These are phyloP conservation scores for Fusarium sp. DNA, from an alignment of 2,329 filamentous ascomycete species.

Conservation along the genomic window DNA sequence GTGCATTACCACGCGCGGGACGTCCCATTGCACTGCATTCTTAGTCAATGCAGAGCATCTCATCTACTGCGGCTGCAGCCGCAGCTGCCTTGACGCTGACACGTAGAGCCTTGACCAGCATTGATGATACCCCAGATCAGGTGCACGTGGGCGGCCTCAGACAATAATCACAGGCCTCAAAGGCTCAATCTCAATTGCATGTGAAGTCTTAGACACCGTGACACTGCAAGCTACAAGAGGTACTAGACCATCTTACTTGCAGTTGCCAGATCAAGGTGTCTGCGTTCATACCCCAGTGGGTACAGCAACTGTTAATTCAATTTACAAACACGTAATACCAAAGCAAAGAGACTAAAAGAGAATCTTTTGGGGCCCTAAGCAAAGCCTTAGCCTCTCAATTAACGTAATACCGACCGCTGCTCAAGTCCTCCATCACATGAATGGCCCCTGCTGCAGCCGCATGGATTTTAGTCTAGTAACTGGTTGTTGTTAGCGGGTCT, in stretches of 20 bases:
- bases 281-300: too few relatives aligned
- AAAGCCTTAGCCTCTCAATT: neutral
- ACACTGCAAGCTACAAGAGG: too few relatives aligned
- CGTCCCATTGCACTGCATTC: slow-evolving; percentile 2
- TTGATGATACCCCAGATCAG: neutral
- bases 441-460: neutral
- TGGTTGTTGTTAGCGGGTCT: neutral
- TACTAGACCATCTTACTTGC: too few relatives aligned
- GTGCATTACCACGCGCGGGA: neutral
- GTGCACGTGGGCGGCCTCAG: slow-evolving; percentile 1
- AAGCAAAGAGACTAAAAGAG: neutral
- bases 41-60: neutral
- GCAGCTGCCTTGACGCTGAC: neutral
- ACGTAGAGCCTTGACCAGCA: neutral
- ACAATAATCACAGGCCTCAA: slow-evolving; percentile 1
- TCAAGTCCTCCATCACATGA: slow-evolving; percentile 4
- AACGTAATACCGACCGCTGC: slow-evolving; percentile 11
- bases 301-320: slow-evolving; percentile 1
- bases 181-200: neutral
- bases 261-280: too few relatives aligned
- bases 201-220: too few relatives aligned
- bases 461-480: neutral
- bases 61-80: too few relatives aligned
- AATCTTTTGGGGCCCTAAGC: neutral
- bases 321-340: slow-evolving; percentile 4